These are phyloP conservation scores for Vigna radiata DNA, from an alignment of 306 rosid species.

Conservation along the genomic window DNA sequence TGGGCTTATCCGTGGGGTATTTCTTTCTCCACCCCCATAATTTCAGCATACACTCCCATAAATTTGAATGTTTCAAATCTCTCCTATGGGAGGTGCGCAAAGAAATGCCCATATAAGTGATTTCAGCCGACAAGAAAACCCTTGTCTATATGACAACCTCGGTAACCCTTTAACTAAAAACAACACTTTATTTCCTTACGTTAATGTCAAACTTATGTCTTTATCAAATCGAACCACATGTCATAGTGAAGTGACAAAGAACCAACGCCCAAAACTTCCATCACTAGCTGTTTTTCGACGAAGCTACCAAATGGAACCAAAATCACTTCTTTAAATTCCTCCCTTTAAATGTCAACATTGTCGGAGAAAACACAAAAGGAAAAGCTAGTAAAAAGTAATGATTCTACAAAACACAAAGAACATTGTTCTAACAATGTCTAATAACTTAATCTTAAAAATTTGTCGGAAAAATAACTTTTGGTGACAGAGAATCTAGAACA, in stretches of 20 bases:
- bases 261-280: not conserved
- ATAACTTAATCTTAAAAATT: no score
- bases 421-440: not conserved
- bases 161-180: not conserved
- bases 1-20: no score
- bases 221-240: slow-evolving; percentile 13
- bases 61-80: no score
- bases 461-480: no score
- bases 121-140: not conserved
- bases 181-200: not conserved
- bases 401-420: not conserved
- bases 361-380: not conserved
- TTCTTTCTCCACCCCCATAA: no score
- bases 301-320: slow-evolving; percentile 30
- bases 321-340: slow-evolving; percentile 3
- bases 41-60: no score
- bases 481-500: no score
- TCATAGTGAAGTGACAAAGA: slow-evolving; percentile 35
- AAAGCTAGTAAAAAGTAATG: slow-evolving; percentile 1
- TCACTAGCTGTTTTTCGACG: not conserved
- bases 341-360: slow-evolving; percentile 25
- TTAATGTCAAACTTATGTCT: not conserved
- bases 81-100: no score
- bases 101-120: not conserved
- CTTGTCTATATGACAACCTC: not conserved